Base-by-base conservation (phyloP, 2,329 filamentous ascomycete genomes). In the Hypoxylon sp. region DNA sequence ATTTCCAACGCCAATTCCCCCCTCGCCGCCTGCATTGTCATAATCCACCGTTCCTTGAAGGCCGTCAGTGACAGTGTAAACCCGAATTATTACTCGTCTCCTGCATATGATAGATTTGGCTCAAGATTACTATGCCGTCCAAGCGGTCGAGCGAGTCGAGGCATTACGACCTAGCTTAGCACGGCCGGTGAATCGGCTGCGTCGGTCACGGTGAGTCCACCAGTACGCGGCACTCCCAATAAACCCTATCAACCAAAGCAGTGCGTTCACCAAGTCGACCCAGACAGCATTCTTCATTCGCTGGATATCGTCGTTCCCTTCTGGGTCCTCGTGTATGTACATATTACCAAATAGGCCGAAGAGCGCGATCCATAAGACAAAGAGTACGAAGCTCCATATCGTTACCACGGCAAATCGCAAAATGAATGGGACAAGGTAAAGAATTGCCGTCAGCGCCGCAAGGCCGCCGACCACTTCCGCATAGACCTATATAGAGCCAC, bases 221-320 rank as follows among this genome's bases (percentile, higher is more conserved):
- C 89, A 93, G 76, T 91, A 87, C 1, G 84, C 77, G 13, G 83
- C 82, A 13, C 86, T 83, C 29, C 85, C 87, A 11, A 86, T 65
- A 3, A 87, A 85, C 2, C 88, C 90, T 51, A 90, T 79, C 54
- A 94, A 81, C 94, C 94, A 97, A 55, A 97, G 83, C 13, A 93
- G 77, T 78, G 93, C 87, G 78, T 91, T 93, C 51, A 87, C 83
- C 55, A 97, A 80, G 78, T 95, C 92, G 50, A 97, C 85, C 92
- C 93, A 97, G 14, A 96, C 92, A 4, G 93, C 92, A 76, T 91
- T 90, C 82, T 94, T 94, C 94, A 97, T 97, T 63, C 92, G 87
- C 72, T 84, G 82, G 63, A 95, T 86, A 54, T 86, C 89, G 44
- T 75, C 74, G 76, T 92, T 86, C 13, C 89, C 90, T 77, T 91